Base-by-base conservation (phyloP, 192 early-diverging fungal species). In the Backusella tarrabulga region DNA sequence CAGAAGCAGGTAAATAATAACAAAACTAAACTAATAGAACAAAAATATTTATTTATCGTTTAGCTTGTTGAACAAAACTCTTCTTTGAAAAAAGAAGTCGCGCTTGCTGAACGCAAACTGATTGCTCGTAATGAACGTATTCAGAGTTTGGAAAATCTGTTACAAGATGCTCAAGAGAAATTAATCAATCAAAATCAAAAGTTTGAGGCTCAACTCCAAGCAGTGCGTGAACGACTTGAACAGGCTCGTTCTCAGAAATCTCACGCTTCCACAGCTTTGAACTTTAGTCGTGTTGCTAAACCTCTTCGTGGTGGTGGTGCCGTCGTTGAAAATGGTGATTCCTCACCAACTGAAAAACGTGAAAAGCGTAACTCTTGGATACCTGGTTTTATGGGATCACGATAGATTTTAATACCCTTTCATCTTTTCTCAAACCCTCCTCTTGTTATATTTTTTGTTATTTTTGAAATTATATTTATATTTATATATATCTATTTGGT, bases 31-130 rank as follows among this genome's bases (percentile, higher is more conserved):
- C n/a, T 54, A 74, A 46, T n/a, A 76, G 26, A 42, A 60, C 29
- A 54, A 32, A 63, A 32, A 67, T 1, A 46, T 34, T 54, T 26
- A 63, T 63, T 44, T 44, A 44, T 67, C 0, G 17, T 74, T 17
- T 72, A 93, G 84, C 90, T 99, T 54, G 97, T 99, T 12, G 95
- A 96, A 81, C 96, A 98, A 82, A 99, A 99, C 87, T 89, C 95
- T 3, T 92, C 91, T 9, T 86, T 99, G 63, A 99, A 99, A 90
- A 99, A 98, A 87, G 94, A 98, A 81, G 86, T 93, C 2, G 90
- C 93, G 32, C 85, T 97, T 42, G 87, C 92, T 36, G 97, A 99
- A 54, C 93, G 97, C 74, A 98, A 98, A 87, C 83, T 99, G 68
- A 84, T 84, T 71, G 94, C 95, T 4, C 90, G 97, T 54, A 98